Evolutionary conservation across 1,284 basidiomycete genomes (phyloP).

Genomic region (Ustilago sp.): DNA sequence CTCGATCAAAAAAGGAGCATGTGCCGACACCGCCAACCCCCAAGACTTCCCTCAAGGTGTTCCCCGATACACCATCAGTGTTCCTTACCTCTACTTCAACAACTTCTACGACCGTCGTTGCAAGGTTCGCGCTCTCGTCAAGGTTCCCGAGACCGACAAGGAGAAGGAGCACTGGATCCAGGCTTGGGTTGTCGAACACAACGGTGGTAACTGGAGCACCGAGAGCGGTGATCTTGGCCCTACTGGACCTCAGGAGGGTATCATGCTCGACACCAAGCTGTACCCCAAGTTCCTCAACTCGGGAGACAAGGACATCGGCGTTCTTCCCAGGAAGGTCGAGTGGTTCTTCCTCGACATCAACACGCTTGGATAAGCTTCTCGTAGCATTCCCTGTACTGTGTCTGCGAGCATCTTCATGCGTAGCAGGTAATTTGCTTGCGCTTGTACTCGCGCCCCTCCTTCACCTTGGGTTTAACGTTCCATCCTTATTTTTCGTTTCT

Average conservation of each 20-base stretch:
- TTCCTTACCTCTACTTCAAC: conserved; percentile 44
- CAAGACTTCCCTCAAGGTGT: conserved; percentile 13
- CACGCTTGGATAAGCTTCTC: conserved; percentile 16
- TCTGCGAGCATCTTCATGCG: background rate
- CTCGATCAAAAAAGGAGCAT: conserved; percentile 15
- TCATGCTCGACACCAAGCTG: conserved; percentile 34
- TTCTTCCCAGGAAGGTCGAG: conserved; percentile 9
- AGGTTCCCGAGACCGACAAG: conserved; percentile 40
- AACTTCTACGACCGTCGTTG: conserved; percentile 48
- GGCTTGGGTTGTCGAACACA: conserved; percentile 40
- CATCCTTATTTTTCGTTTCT: background rate
- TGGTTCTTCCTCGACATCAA: conserved; percentile 57
- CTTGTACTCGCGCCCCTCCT: background rate
- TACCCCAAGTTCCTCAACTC: conserved; percentile 34
- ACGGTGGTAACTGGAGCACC: conserved; percentile 21
- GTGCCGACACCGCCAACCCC: conserved; percentile 24
- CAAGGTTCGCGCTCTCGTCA: conserved; percentile 49
- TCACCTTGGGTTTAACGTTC: background rate
- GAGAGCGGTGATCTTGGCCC: conserved; percentile 1
- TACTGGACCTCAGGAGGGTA: conserved; percentile 15
- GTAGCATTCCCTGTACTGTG: background rate
- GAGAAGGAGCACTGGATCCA: conserved; percentile 29
- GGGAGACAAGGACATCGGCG: conserved; percentile 10
- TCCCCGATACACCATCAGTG: conserved; percentile 28
- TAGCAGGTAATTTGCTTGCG: background rate